Percentiles rank a stretch among this genome's conserved stretches.
Conservation (phyloP, 2,329 filamentous ascomycete species). For the Fusarium caatingaense region DNA sequence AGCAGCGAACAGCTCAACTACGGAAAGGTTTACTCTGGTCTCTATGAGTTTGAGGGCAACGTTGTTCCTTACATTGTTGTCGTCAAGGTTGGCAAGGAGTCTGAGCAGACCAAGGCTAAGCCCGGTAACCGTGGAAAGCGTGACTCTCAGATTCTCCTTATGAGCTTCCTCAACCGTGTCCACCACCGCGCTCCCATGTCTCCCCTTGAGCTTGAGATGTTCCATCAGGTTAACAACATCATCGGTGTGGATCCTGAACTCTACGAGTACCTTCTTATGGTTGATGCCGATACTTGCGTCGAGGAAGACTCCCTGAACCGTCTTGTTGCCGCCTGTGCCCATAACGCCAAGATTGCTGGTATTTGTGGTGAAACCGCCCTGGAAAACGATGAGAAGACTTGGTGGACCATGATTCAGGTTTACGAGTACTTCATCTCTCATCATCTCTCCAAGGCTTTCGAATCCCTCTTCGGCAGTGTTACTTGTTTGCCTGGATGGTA, state of each 20-base stretch:
- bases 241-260: constrained; percentile 97
- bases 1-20: constrained; percentile 96
- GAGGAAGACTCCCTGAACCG: constrained; percentile 92
- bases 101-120: constrained; percentile 89
- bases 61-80: constrained; percentile 96
- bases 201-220: constrained; percentile 96
- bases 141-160: constrained; percentile 94
- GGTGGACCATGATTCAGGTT: constrained; percentile 99
- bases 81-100: constrained; percentile 97
- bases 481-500: constrained; percentile 99
- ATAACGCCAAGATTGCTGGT: constrained; percentile 95
- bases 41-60: constrained; percentile 97
- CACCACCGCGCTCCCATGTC: constrained; percentile 95
- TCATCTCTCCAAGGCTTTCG: constrained; percentile 95
- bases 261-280: constrained; percentile 97
- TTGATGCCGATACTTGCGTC: constrained; percentile 97
- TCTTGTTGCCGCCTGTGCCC: constrained; percentile 89
- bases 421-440: constrained; percentile 99
- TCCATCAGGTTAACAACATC: constrained; percentile 99
- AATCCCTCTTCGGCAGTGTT: constrained; percentile 96
- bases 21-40: constrained; percentile 96
- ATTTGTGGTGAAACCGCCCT: constrained; percentile 97
- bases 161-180: constrained; percentile 98
- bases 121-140: constrained; percentile 98
- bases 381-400: constrained; percentile 93